Percentiles rank a stretch among this genome's conserved stretches.
These are phyloP conservation scores for Pichia sp. DNA, from an alignment of 1,139 yeast genomes.

Conservation along the genomic window DNA sequence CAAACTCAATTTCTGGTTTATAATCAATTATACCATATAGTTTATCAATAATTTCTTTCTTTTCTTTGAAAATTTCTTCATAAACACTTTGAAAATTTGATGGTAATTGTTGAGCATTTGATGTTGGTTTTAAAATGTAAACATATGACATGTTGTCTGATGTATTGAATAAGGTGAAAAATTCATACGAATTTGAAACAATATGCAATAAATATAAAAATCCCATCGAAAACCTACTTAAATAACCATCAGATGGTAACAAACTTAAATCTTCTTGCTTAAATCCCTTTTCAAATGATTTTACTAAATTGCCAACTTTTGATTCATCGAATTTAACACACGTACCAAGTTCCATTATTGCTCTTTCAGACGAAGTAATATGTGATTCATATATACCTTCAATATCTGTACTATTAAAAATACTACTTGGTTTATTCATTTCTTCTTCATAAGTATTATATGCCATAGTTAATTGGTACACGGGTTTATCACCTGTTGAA, in stretches of 20 bases:
- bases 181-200: slow-evolving; percentile 70
- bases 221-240: slow-evolving; percentile 50
- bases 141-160: slow-evolving; percentile 52
- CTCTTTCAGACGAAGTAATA: slow-evolving; percentile 61
- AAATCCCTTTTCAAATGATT: slow-evolving; percentile 82
- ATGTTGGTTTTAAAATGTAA: slow-evolving; percentile 63
- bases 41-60: slow-evolving; percentile 41
- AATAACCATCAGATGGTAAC: slow-evolving; percentile 42
- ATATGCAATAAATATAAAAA: slow-evolving; percentile 67
- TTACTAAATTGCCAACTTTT: slow-evolving; percentile 76
- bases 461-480: slow-evolving; percentile 61
- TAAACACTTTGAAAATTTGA: slow-evolving; percentile 49
- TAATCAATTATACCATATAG: slow-evolving; percentile 45
- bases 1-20: slow-evolving; percentile 46
- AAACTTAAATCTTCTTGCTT: slow-evolving; percentile 50
- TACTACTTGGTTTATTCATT: slow-evolving; percentile 48
- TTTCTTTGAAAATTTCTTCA: slow-evolving; percentile 42
- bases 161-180: slow-evolving; percentile 61
- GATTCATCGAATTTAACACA: slow-evolving; percentile 63
- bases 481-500: slow-evolving; percentile 40
- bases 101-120: slow-evolving; percentile 62
- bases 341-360: slow-evolving; percentile 72
- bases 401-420: slow-evolving; percentile 58
- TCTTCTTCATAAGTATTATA: slow-evolving; percentile 58
- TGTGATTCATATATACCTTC: slow-evolving; percentile 75